Conservation (phyloP, 1,139 yeast genomes). For the Taphrina sp. region DNA sequence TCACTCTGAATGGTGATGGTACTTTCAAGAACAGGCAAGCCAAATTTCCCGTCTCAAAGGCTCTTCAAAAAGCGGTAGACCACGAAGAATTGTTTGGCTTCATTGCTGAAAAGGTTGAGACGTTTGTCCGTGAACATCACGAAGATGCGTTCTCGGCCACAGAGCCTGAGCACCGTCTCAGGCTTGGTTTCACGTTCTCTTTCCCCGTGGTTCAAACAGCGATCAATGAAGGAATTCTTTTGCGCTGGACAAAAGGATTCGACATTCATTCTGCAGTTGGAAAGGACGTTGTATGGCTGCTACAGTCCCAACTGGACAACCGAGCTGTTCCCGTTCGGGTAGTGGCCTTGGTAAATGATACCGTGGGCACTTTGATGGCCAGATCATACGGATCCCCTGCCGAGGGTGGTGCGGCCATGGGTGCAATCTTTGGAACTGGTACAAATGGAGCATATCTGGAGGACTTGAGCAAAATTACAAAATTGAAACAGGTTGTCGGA, state of each 20-base stretch:
- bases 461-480: slow-evolving; percentile 64
- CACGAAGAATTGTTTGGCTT: slow-evolving; percentile 62
- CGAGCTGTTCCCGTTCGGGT: slow-evolving; percentile 65
- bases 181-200: slow-evolving; percentile 86
- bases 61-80: slow-evolving; percentile 61
- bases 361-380: slow-evolving; percentile 87
- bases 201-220: slow-evolving; percentile 88
- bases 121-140: slow-evolving; percentile 66
- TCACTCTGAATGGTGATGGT: slow-evolving; percentile 73
- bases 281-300: slow-evolving; percentile 68
- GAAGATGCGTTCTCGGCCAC: slow-evolving; percentile 46
- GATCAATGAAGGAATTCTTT: slow-evolving; percentile 68
- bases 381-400: slow-evolving; percentile 72
- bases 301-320: slow-evolving; percentile 66
- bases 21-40: slow-evolving; percentile 69
- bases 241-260: slow-evolving; percentile 96
- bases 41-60: slow-evolving; percentile 71
- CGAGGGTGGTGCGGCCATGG: slow-evolving; percentile 71
- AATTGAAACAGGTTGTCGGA: slow-evolving; percentile 54
- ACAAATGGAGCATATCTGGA: slow-evolving; percentile 93
- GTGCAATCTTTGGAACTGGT: slow-evolving; percentile 93
- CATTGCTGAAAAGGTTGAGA: slow-evolving; percentile 65
- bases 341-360: slow-evolving; percentile 89
- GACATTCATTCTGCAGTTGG: slow-evolving; percentile 81
- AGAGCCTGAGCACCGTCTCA: slow-evolving; percentile 48